Conservation (phyloP, 2,329 filamentous ascomycete genomes). For the Colletotrichum sp. region DNA sequence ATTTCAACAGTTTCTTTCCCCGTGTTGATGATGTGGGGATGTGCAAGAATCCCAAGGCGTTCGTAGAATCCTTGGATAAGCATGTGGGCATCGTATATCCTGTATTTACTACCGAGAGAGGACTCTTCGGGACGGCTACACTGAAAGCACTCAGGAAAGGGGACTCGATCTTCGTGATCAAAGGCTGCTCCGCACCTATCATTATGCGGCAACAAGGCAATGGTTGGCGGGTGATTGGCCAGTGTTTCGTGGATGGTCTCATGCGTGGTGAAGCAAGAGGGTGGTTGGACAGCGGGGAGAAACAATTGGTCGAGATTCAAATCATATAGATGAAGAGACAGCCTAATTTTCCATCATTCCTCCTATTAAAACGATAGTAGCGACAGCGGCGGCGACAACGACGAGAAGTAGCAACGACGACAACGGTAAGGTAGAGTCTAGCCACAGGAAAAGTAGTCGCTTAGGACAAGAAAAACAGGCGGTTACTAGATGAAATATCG, state of each 20-base stretch:
- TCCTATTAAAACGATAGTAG: neutral
- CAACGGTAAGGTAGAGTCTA: neutral
- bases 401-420: neutral
- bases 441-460: neutral
- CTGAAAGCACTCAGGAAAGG: neutral
- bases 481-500: neutral
- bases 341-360: neutral
- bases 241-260: conserved; percentile 11
- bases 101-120: neutral
- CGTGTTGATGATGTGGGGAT: neutral
- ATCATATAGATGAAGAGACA: neutral
- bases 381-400: too few species aligned
- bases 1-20: neutral
- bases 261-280: neutral
- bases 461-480: neutral
- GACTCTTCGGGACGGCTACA: neutral
- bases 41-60: neutral
- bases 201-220: neutral
- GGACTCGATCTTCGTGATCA: neutral
- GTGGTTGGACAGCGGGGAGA: neutral
- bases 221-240: neutral
- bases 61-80: conserved; percentile 3
- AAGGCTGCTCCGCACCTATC: neutral
- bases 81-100: conserved; percentile 9
- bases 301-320: neutral